phyloP scores from a whole-genome alignment of 768 basidiomycete genomes.

The Lactifluus rugatus region DNA sequence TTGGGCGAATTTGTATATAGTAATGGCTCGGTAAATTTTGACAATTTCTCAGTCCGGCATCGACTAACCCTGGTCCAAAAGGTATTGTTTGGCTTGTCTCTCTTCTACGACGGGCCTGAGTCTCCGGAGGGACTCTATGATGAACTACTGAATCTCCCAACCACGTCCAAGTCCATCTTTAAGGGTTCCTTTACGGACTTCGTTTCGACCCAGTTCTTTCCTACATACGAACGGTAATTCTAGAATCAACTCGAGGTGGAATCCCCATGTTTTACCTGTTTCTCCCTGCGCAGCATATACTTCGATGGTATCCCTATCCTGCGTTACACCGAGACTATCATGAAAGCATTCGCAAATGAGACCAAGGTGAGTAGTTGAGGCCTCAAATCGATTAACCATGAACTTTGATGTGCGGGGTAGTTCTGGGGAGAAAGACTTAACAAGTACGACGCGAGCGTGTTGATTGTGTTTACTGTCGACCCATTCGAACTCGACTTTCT shows the following conservation, averaged over 20 bases:
- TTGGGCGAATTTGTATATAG: not conserved
- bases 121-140: constrained; percentile 39
- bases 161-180: constrained; percentile 26
- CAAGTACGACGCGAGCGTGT: constrained; percentile 30
- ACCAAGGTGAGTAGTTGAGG: not conserved
- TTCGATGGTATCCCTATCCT: not conserved
- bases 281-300: constrained; percentile 12
- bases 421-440: constrained; percentile 36
- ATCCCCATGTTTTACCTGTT: not conserved
- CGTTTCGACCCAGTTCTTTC: constrained; percentile 26
- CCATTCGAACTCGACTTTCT: constrained; percentile 10
- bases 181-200: constrained; percentile 30
- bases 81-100: not conserved
- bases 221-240: constrained; percentile 18
- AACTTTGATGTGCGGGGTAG: constrained; percentile 21
- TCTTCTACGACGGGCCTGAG: constrained; percentile 49
- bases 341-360: constrained; percentile 7
- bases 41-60: constrained; percentile 28
- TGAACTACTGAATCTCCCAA: constrained; percentile 33
- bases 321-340: not conserved
- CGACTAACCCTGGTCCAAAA: constrained; percentile 21
- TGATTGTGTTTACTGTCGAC: constrained; percentile 30
- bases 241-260: not conserved
- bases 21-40: not conserved
- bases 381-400: not conserved